Base-by-base conservation (phyloP, 208 protist genomes). In the Trypanosoma grayi region DNA sequence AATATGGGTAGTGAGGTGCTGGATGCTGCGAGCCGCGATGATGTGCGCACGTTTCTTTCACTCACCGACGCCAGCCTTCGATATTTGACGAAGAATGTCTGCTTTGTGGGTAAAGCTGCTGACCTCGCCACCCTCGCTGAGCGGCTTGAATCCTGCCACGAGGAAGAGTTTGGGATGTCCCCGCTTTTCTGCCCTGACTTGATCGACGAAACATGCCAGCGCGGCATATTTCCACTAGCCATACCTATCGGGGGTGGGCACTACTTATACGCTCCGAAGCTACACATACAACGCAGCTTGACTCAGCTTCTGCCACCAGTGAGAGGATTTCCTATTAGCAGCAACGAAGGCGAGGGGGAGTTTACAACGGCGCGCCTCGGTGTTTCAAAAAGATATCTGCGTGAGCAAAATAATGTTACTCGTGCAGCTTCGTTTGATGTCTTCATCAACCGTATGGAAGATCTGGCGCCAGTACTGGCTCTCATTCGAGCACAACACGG, bases 211-310 rank as follows among this genome's bases (percentile, higher is more conserved):
- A 83, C 83, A 37, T 92, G 84, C 47, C 69, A 77, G 20, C 70
- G 76, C 2, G 85, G 88, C 0, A 84, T 94, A 51, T 94, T 94
- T 50, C 88, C 88, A 4, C 18, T 92, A 3, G 43, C 85, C 0
- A 40, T 85, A 16, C 22, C 16, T 27, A 46, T 89, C 1, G 55
- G 58, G 5, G 14, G 30, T 4, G 39, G 54, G n/a, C 31, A 58
- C 41, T 90, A 66, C 57, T 3, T 90, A 0, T 94, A 86, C 58
- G 74, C 66, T 9, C 83, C 83, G 0, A 92, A 94, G 51, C 63
- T 94, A 28, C 88, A 94, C 53, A n/a, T 41, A 13, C 33, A 78
- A 20, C 61, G 85, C 9, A 55, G 59, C 31, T 18, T 94, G 45
- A 70, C 41, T 16, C 64, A 20, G 51, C 61, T 25, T 48, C 68